Conservation (phyloP, 2,329 filamentous ascomycete species). For the Raffaelea albimanens region DNA sequence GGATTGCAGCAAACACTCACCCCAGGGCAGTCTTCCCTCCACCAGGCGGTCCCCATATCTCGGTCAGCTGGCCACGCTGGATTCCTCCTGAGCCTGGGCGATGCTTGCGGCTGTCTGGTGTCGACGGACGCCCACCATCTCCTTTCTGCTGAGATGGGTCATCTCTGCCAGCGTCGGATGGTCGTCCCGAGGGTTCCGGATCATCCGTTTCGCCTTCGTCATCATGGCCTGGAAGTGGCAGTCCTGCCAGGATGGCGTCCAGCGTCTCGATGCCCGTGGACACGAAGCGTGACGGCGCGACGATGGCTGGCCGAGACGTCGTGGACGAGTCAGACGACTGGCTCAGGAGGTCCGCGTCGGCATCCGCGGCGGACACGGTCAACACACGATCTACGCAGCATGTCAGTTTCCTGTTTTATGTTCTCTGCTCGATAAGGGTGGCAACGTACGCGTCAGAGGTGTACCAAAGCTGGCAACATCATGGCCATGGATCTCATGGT, state of each 20-base stretch:
- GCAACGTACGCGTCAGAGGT: conserved; percentile 35
- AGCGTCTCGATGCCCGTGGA: conserved; percentile 46
- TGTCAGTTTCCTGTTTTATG: background rate
- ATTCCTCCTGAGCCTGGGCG: conserved; percentile 38
- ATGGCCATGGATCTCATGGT: conserved; percentile 48
- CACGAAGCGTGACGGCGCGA: conserved; percentile 34
- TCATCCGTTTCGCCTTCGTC: background rate
- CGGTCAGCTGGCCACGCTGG: conserved; percentile 67
- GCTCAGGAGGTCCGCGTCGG: conserved; percentile 25
- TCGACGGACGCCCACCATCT: background rate
- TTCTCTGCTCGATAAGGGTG: no score
- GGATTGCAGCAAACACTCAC: no score
- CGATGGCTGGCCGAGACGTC: conserved; percentile 23
- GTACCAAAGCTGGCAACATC: conserved; percentile 53
- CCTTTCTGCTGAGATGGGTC: background rate
- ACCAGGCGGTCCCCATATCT: conserved; percentile 81
- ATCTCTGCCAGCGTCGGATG: no score
- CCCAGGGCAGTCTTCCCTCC: conserved; percentile 76
- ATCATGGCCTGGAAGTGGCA: conserved; percentile 5
- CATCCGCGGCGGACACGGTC: conserved; percentile 67
- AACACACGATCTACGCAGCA: conserved; percentile 56
- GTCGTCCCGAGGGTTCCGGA: no score
- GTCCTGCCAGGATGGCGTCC: conserved; percentile 36
- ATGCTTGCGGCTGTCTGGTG: background rate
- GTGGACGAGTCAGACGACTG: conserved; percentile 8